Base-by-base conservation (phyloP, 805 yeast species). In the Candida michaelii region DNA sequence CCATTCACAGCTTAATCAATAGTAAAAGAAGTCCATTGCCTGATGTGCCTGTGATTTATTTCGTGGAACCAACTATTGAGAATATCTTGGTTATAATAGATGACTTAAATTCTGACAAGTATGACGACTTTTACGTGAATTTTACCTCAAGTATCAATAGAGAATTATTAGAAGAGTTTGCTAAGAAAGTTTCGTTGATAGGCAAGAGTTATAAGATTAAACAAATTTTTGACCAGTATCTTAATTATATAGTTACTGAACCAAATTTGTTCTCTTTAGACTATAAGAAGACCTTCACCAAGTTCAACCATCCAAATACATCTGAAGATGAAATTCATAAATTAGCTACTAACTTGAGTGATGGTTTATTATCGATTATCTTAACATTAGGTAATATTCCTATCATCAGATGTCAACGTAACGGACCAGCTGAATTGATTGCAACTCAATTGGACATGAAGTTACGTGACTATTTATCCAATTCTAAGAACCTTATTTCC, bases 361-460 rank as follows among this genome's bases (percentile, higher is more conserved):
- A 73, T 50, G 97, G 97, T 0, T 64, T 93, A 36, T 85, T 88
- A 58, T 83, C 91, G 36, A 75, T 93, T 8, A 76, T 89, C 51
- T 39, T 47, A 18, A 88, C 96, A 9, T 70, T 81, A 58, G 87
- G 84, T 11, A 74, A 82, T 7, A 79, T 93, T 24, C 99, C 99
- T 1, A 81, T 93, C 39, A 88, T 93, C 47, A 78, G 99, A 55
- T 84, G 96, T 40, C 90, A 93, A 34, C 73, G 83, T 31, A 95
- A 95, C 37, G 97, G 97, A 1, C 95, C 99, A 0, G 97, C 98
- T 1, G 98, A 93, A 60, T 76, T 90, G 58, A 85, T 93, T 29
- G 95, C 97, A 1, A 85, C 84, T 52, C 86, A 84, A 55, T 73
- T 93, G 46, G 97, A 95, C 56, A 77, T 80, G 54, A 83, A 81